Base-by-base conservation (phyloP, 371 early-diverging fungal species). In the Coemansia sp. region DNA sequence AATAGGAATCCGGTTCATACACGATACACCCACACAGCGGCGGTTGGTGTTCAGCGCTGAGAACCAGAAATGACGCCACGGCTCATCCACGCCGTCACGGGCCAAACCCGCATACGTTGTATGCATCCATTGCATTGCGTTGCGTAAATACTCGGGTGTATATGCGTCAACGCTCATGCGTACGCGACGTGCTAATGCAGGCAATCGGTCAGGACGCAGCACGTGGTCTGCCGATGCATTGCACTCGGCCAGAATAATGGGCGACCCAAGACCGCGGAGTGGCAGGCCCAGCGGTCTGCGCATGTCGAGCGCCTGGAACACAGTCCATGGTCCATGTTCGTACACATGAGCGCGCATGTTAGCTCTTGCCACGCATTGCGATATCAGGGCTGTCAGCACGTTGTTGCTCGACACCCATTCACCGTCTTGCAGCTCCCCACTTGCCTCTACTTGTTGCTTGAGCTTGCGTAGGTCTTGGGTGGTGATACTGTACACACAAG, bases 31-130 rank as follows among this genome's bases (percentile, higher is more conserved):
- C 0, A 75, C 68, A 5, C 67, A 44, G 0, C 72, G 20, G 1
- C 54, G 7, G 30, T 67, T 75, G 14, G 72, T 75, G 51, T 71
- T 58, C 6, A 75, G 40, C 7, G 72, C 71, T 2, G 77, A 58
- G 30, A 75, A 75, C 77, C 77, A 75, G 20, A 75, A 75, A 21
- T 71, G 77, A 1, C 72, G 64, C 77, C 77, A 75, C 3, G 77
- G 77, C 42, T 71, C 71, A 5, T 33, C 25, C 40, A 64, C 59
- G 0, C 68, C 68, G 14, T 44, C 18, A 18, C 40, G 8, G 8
- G 65, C 67, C 30, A 75, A 40, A 18, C 18, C 25, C 2, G 21
- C 5, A 26, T 75, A 75, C 26, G 71, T 40, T 1, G 44, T 14
- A 47, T 62, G 50, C 65, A 71, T 64, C 77, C 77, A 75, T 51